Evolutionary conservation across 352 stramenopile genomes (phyloP), one percentile per base, ranked within the genome.

Genomic region (Globisporangium barbulae): DNA sequence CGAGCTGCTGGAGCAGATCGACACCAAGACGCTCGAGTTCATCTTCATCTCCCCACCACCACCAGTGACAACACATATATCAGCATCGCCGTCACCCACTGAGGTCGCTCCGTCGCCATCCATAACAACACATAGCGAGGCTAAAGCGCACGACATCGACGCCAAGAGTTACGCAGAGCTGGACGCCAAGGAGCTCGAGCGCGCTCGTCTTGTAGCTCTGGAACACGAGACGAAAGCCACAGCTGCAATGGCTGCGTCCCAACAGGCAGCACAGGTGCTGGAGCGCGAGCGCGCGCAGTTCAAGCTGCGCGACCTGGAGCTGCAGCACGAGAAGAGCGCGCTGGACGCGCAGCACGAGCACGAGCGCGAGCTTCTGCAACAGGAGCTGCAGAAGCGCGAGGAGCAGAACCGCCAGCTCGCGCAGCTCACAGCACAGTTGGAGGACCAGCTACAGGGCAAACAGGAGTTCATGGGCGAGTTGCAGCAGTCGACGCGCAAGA

Each of bases 21-120:
- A 78, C 55, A 56, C 59, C 1, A 78, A 69, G 19, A 64, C 72
- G 49, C 65, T 90, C 28, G 63, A 71, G 52, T 80, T 90, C 50
- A 76, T 45, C 5, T 79, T 89, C 45, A 39, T 89, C n/a, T 68
- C 67, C 0, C 60, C 71, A 22, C 12, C 59, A 10, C 13, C 54
- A 12, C 35, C 10, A 61, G 19, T 21, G 13, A 17, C 48, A 15
- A 21, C 31, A 4, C n/a, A 44, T 31, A 5, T 45, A 5, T 50
- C 66, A 60, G 31, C 53, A 9, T 5, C 15, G 33, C 25, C 39
- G 13, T 33, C 50, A 19, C 10, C 33, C 19, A 33, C 61, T 35
- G 3, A 50, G 39, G 17, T 30, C 2, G n/a, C 31, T 6, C 6
- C 17, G 13, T 8, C 21, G 6, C 39, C 42, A 49, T 52, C 45